Evolutionary conservation across 2,329 filamentous ascomycete genomes (phyloP), one percentile per base, ranked within the genome.

Genomic region (Corynespora cassiicola): DNA sequence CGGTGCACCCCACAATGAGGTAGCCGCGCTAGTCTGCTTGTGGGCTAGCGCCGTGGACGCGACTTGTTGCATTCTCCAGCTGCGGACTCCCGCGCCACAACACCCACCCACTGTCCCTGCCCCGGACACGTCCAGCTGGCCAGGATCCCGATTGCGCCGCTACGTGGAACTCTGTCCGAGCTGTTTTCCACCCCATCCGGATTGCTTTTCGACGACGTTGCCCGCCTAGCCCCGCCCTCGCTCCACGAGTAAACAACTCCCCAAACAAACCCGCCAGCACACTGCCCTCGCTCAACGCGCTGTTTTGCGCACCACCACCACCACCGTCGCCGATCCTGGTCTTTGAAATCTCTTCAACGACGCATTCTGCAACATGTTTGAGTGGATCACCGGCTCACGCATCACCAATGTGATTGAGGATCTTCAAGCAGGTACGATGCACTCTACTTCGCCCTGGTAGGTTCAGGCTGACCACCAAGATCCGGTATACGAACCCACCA

Each of bases 351-450:
- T 29, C 8, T 29, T 29, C 15, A 9, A 10, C 22, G 9, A 9
- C 22, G 22, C 22, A 8, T n/a, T n/a, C 38, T 12, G 19, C 47
- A 36, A 33, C 36, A 69, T 69, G 66, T 65, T 69, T 42, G 65
- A 63, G 12, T 69, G 66, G 66, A 66, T 69, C 36, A 69, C 63
- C 11, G 65, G 65, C 8, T 58, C 65, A 29, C 64, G 65, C 32
- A 65, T 66, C 41, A 59, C 64, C 1, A 63, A 68, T 42, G 65
- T 54, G 36, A 65, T 66, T 10, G 64, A 68, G 37, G 61, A 67
- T 34, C 41, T 67, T 7, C 57, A 66, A 32, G 47, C 63, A 44
- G 63, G 65, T 66, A 45, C 35, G 56, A 30, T 3, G 20, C n/a
- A 10, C 12, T 29, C 10, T 9, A 11, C n/a, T 18, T n/a, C 9